phyloP scores from a whole-genome alignment of 2,329 filamentous ascomycete genomes.

The Rachicladosporium sp. region DNA sequence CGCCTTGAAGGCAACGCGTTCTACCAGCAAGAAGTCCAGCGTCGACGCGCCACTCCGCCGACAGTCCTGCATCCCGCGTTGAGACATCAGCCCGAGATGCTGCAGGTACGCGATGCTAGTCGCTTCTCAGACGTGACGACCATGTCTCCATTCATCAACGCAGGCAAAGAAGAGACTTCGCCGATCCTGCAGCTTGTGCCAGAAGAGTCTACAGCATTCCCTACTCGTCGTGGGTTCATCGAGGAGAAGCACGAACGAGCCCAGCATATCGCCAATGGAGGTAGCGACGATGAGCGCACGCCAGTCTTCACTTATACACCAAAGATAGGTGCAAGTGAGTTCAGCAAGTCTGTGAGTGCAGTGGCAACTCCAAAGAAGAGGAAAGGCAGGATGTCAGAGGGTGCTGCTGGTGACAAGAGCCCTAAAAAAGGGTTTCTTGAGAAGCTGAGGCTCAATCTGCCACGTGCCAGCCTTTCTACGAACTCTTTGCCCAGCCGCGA shows the following conservation, averaged over 20 bases:
- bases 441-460: conserved; percentile 10
- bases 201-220: conserved; percentile 13
- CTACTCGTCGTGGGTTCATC: conserved; percentile 27
- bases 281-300: conserved; percentile 22
- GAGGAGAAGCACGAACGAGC: conserved; percentile 27
- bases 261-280: conserved; percentile 13
- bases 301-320: conserved; percentile 18
- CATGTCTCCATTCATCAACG: conserved; percentile 17
- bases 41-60: conserved; percentile 11
- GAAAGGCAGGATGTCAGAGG: conserved; percentile 1
- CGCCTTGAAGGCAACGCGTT: conserved; percentile 22
- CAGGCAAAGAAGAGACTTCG: conserved; percentile 8
- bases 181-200: conserved; percentile 12
- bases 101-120: not conserved
- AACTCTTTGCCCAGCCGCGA: not conserved
- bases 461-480: not conserved
- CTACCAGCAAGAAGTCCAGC: conserved; percentile 17
- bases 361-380: conserved; percentile 6
- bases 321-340: conserved; percentile 11
- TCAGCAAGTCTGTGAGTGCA: conserved; percentile 5
- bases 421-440: conserved; percentile 31
- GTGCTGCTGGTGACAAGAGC: conserved; percentile 19
- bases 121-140: conserved; percentile 14
- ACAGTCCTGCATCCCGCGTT: conserved; percentile 12
- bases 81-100: not conserved